A percentile compares a stretch with the other conserved stretches of the same genome.
Conservation (phyloP, 2,329 filamentous ascomycete genomes). For the Aspergillus sclerotialis region DNA sequence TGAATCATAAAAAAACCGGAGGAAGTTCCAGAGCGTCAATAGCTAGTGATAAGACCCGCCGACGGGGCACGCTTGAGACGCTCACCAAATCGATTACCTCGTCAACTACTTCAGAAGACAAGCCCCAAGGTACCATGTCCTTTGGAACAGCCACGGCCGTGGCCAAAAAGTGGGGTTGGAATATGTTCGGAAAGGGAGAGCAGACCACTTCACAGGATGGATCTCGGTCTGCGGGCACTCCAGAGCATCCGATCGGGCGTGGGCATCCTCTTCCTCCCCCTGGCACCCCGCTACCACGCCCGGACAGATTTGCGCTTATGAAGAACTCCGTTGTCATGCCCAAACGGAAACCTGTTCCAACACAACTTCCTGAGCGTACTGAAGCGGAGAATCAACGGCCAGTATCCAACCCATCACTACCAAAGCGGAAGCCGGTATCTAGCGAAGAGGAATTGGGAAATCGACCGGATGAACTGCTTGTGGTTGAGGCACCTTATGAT, state of each 20-base stretch:
- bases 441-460: slow-evolving; percentile 25
- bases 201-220: slow-evolving; percentile 34
- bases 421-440: slow-evolving; percentile 37
- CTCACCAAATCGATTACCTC: slow-evolving; percentile 19
- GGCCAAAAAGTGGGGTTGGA: slow-evolving; percentile 55
- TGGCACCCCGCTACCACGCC: slow-evolving; percentile 68
- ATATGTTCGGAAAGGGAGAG: slow-evolving; percentile 41
- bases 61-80: slow-evolving; percentile 24
- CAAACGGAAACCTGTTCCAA: slow-evolving; percentile 57
- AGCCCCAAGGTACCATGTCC: slow-evolving; percentile 34
- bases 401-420: slow-evolving; percentile 43
- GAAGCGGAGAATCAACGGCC: slow-evolving; percentile 27
- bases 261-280: slow-evolving; percentile 76
- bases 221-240: slow-evolving; percentile 36
- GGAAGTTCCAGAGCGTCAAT: slow-evolving; percentile 19
- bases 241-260: slow-evolving; percentile 68
- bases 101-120: slow-evolving; percentile 23
- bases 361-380: slow-evolving; percentile 26
- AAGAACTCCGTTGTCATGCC: slow-evolving; percentile 52
- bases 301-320: slow-evolving; percentile 52
- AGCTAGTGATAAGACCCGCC: slow-evolving; percentile 20
- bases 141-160: slow-evolving; percentile 47
- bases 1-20: slow-evolving; percentile 14
- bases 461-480: slow-evolving; percentile 48
- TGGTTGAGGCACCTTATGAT: slow-evolving; percentile 59